Percentiles rank a stretch among this genome's conserved stretches.
These are phyloP conservation scores for Solanum sitiens DNA, from an alignment of 257 asterid genomes.

Conservation along the genomic window DNA sequence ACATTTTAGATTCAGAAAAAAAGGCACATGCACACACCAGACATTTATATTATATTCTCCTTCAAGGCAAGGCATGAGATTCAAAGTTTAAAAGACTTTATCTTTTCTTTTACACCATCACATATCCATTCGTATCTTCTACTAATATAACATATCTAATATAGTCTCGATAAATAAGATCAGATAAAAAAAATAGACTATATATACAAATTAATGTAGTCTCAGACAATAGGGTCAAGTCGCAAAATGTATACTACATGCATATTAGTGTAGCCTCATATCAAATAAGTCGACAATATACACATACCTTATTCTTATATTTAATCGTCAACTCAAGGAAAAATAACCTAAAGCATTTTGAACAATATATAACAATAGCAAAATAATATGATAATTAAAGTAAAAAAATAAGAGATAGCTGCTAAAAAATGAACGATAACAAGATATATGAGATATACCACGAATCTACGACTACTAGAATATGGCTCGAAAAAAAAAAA, in stretches of 20 bases:
- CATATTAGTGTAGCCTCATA: no score
- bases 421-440: background rate
- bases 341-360: background rate
- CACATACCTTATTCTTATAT: no score
- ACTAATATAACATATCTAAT: background rate
- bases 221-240: no score
- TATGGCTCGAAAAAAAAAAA: background rate
- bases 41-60: background rate
- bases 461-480: background rate
- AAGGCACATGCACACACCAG: conserved; percentile 5
- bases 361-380: no score
- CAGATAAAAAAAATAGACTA: accelerated
- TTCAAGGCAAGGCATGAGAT: conserved; percentile 30
- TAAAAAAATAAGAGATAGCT: background rate
- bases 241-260: background rate
- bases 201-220: background rate
- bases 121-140: conserved; percentile 7
- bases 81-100: conserved; percentile 27
- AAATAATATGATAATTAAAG: background rate
- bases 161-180: no score
- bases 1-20: background rate
- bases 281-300: no score
- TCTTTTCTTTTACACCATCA: conserved; percentile 37
- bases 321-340: background rate
- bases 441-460: no score